Evolutionary conservation across 2,329 filamentous ascomycete species (phyloP).

Genomic region (Aciculosporium take): DNA sequence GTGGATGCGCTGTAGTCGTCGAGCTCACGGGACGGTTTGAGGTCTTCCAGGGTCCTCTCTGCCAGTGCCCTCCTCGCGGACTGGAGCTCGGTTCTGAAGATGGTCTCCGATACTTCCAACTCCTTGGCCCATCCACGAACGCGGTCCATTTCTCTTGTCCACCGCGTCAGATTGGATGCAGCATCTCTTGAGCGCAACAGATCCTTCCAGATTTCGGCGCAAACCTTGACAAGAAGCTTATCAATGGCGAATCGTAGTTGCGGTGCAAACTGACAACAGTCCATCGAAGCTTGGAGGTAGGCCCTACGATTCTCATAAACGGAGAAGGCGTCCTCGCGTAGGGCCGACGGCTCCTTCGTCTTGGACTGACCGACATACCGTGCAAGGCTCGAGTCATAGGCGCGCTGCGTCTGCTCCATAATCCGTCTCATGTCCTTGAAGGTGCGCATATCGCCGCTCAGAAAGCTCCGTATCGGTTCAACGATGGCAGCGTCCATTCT

Average conservation of each 20-base stretch:
- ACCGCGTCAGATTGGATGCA: slow-evolving; percentile 49
- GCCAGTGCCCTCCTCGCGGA: slow-evolving; percentile 69
- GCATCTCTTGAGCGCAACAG: slow-evolving; percentile 59
- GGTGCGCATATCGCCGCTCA: slow-evolving; percentile 62
- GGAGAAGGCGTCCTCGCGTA: slow-evolving; percentile 91
- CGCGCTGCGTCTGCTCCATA: slow-evolving; percentile 68
- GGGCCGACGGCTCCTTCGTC: slow-evolving; percentile 79
- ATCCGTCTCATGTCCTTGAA: slow-evolving; percentile 74
- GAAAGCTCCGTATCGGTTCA: slow-evolving; percentile 69
- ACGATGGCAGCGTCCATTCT: slow-evolving; percentile 63
- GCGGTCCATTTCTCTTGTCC: slow-evolving; percentile 72
- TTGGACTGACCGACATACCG: slow-evolving; percentile 78
- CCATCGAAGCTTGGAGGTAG: slow-evolving; percentile 84
- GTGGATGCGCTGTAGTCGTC: slow-evolving; percentile 87
- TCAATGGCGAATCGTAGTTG: slow-evolving; percentile 76
- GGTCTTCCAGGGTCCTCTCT: slow-evolving; percentile 53
- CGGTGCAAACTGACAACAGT: slow-evolving; percentile 79
- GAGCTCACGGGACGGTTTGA: slow-evolving; percentile 76
- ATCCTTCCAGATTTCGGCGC: slow-evolving; percentile 78
- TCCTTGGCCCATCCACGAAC: slow-evolving; percentile 87
- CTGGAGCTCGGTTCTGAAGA: slow-evolving; percentile 71
- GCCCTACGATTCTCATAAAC: slow-evolving; percentile 83
- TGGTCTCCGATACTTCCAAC: slow-evolving; percentile 77
- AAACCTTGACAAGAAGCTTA: slow-evolving; percentile 71
- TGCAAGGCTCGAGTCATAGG: slow-evolving; percentile 67